Evolutionary conservation across 495 filamentous ascomycete genomes (phyloP).

Genomic region (Thozetella sp.): DNA sequence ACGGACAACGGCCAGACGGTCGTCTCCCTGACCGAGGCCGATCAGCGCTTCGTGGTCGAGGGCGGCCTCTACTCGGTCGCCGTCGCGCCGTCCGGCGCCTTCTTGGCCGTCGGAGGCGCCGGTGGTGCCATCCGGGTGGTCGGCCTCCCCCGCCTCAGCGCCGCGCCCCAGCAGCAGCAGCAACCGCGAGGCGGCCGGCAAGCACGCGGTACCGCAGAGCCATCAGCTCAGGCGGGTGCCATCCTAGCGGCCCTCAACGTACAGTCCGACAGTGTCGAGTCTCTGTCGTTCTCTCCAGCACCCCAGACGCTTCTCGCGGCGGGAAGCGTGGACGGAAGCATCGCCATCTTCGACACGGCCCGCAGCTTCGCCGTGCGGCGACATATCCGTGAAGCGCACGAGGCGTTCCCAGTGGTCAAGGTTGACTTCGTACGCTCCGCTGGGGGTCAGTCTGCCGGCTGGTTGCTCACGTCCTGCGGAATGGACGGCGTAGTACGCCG

Average conservation of each 20-base stretch:
- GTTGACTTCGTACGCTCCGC: constrained; percentile 76
- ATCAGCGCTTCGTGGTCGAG: constrained; percentile 90
- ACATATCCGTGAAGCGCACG: constrained; percentile 79
- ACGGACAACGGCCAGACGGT: constrained; percentile 72
- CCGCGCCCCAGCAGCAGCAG: constrained; percentile 42
- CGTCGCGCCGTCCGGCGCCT: constrained; percentile 72
- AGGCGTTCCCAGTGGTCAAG: constrained; percentile 83
- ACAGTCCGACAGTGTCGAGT: constrained; percentile 75
- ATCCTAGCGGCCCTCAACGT: constrained; percentile 70
- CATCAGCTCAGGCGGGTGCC: constrained; percentile 69
- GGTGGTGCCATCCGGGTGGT: constrained; percentile 82
- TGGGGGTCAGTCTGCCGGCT: constrained; percentile 26
- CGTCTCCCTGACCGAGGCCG: constrained; percentile 76
- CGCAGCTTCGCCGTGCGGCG: constrained; percentile 80
- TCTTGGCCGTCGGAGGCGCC: constrained; percentile 86
- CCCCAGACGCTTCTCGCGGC: constrained; percentile 78
- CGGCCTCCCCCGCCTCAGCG: constrained; percentile 69
- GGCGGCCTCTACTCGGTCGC: constrained; percentile 89
- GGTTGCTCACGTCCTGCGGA: constrained; percentile 78
- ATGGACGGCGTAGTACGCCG: constrained; percentile 85
- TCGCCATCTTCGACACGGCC: constrained; percentile 84
- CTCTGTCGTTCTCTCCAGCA: constrained; percentile 72
- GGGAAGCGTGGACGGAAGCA: constrained; percentile 86
- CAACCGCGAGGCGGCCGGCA: constrained; percentile 20
- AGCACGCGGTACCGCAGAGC: constrained; percentile 26